Evolutionary conservation across 2,329 filamentous ascomycete species (phyloP).

Genomic region (Elsinoe arachidis): DNA sequence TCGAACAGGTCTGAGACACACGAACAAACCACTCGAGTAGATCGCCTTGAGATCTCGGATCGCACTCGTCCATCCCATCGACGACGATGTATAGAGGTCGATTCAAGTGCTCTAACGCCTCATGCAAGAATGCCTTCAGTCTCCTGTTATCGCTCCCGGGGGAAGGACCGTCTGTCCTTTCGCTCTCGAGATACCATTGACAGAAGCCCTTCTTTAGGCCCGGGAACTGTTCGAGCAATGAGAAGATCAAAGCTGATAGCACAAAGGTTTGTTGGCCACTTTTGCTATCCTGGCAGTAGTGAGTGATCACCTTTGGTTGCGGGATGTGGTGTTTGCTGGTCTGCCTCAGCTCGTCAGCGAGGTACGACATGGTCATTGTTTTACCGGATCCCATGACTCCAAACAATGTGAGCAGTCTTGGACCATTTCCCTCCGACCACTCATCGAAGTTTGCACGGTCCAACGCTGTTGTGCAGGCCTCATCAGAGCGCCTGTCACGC

Average conservation of each 20-base stretch:
- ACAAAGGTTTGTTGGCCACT: neutral
- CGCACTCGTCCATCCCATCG: conserved; percentile 10
- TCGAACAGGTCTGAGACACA: neutral
- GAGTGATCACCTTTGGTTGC: neutral
- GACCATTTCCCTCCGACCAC: neutral
- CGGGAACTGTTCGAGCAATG: neutral
- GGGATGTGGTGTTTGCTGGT: neutral
- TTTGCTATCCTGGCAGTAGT: neutral
- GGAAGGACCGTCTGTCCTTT: neutral
- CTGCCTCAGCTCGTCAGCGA: neutral
- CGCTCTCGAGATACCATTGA: conserved; percentile 2
- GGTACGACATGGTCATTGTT: neutral
- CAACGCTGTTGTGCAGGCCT: neutral
- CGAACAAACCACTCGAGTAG: neutral
- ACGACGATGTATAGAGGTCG: neutral
- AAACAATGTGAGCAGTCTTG: neutral
- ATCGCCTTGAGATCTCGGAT: neutral
- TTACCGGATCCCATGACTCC: neutral
- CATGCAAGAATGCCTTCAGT: neutral
- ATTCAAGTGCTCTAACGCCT: neutral
- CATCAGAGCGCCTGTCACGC: neutral
- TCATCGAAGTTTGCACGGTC: neutral
- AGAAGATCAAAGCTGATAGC: neutral
- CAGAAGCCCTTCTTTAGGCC: conserved; percentile 8
- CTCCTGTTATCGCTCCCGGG: neutral